Conservation (phyloP, 2,329 filamentous ascomycete species). For the Davidsoniella australis region DNA sequence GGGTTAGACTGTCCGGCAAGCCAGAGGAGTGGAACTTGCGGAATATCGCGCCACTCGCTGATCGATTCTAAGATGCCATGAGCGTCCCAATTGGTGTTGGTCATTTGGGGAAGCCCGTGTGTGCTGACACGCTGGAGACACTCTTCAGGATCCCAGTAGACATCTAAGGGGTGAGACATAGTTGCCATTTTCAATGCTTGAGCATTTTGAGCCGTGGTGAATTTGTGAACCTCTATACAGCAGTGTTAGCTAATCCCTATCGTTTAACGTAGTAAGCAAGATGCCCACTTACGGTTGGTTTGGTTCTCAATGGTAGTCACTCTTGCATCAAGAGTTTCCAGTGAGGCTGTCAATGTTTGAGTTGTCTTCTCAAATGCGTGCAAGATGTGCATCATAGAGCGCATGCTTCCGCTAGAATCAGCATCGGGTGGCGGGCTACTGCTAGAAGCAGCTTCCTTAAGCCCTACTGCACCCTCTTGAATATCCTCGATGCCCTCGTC, state of each 20-base stretch:
- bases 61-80: slow-evolving; percentile 10
- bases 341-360: slow-evolving; percentile 17
- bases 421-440: not conserved
- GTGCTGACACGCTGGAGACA: slow-evolving; percentile 2
- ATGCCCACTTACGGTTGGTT: not conserved
- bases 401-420: not conserved
- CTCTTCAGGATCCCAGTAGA: slow-evolving; percentile 16
- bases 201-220: slow-evolving; percentile 6
- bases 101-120: not conserved
- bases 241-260: not conserved
- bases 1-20: slow-evolving; percentile 5
- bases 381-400: slow-evolving; percentile 23
- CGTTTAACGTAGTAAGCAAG: not conserved
- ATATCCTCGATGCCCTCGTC: slow-evolving; percentile 5
- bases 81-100: slow-evolving; percentile 9
- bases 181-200: slow-evolving; percentile 3
- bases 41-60: slow-evolving; percentile 4
- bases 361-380: slow-evolving; percentile 29
- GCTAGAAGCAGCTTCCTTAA: not conserved
- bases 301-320: slow-evolving; percentile 5
- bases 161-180: slow-evolving; percentile 14
- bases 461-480: not conserved
- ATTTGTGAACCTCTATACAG: slow-evolving; percentile 10
- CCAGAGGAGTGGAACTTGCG: slow-evolving; percentile 7
- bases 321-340: slow-evolving; percentile 8